These are phyloP conservation scores for Aegilops sharonensis DNA, from an alignment of 176 grass and related monocot species.

Conservation along the genomic window DNA sequence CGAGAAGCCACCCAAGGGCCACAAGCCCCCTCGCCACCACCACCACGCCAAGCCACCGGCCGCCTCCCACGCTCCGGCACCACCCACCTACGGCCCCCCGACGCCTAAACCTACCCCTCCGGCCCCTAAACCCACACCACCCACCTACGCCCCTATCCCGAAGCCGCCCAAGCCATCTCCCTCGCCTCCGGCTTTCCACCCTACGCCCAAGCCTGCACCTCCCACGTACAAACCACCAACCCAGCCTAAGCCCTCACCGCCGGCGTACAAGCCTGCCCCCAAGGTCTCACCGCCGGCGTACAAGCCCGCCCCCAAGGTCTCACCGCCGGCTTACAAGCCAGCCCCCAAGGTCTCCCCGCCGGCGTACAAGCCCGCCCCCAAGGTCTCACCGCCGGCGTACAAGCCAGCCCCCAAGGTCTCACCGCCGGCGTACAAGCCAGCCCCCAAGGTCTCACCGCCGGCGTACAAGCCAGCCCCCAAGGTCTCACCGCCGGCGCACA, in stretches of 20 bases:
- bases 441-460: neutral
- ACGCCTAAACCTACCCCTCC: neutral
- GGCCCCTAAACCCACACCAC: neutral
- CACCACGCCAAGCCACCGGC: conserved; percentile 16
- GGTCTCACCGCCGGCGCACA: neutral
- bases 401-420: neutral
- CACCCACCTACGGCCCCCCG: neutral
- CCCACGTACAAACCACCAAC: conserved; percentile 16
- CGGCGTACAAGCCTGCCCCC: neutral
- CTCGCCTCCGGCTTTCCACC: conserved; percentile 1
- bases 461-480: neutral
- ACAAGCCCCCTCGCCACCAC: conserved; percentile 16
- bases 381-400: neutral
- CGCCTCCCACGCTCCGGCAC: neutral
- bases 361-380: neutral
- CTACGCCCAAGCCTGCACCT: neutral
- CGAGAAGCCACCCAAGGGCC: conserved; percentile 37
- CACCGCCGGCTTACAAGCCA: neutral
- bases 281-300: neutral
- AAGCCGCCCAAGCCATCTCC: neutral
- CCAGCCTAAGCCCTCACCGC: neutral
- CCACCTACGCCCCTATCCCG: neutral
- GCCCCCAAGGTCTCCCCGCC: neutral
- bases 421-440: neutral
- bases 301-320: neutral